Base-by-base conservation (phyloP, 148 eudicot species). In the Dianthus caryophyllus region DNA sequence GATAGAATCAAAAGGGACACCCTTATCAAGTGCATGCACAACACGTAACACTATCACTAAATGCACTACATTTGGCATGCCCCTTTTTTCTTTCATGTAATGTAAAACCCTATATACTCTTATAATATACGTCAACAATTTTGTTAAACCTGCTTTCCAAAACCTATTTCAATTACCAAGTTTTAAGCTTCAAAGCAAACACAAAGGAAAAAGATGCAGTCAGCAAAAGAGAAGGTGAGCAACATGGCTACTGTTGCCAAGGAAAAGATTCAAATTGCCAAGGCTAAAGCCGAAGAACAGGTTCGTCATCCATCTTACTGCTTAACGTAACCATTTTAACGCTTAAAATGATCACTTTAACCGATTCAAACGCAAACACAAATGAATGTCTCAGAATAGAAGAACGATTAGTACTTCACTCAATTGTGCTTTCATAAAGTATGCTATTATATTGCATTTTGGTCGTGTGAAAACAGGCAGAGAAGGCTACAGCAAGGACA, bases 281-380 rank as follows among this genome's bases (percentile, higher is more conserved):
- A 84, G 65, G 96, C 91, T 82, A 80, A 82, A 72, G 77, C 69
- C 10, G 72, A 86, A 84, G 88, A 84, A 54, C 77, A 82, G 87
- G 89, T 85, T 67, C 2, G 2, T 46, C 22, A 7, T 11, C 9
- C 58, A 6, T 21, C 30, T 11, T 29, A 6, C 24, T 21, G 0
- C 14, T 47, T 47, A 14, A 18, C 2, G n/a, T 47, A 1, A 15
- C n/a, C 30, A 15, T 53, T 9, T 11, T 53, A 33, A 33, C 7
- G 38, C 38, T 33, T 33, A 33, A 2, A 33, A n/a, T n/a, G n/a
- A n/a, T n/a, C n/a, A n/a, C n/a, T n/a, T n/a, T n/a, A n/a, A n/a
- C n/a, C n/a, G n/a, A n/a, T n/a, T n/a, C n/a, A n/a, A n/a, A n/a
- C n/a, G n/a, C n/a, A n/a, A n/a, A n/a, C n/a, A n/a, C n/a, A n/a